These are phyloP conservation scores for Trametes maxima DNA, from an alignment of 768 basidiomycete species.

Conservation along the genomic window DNA sequence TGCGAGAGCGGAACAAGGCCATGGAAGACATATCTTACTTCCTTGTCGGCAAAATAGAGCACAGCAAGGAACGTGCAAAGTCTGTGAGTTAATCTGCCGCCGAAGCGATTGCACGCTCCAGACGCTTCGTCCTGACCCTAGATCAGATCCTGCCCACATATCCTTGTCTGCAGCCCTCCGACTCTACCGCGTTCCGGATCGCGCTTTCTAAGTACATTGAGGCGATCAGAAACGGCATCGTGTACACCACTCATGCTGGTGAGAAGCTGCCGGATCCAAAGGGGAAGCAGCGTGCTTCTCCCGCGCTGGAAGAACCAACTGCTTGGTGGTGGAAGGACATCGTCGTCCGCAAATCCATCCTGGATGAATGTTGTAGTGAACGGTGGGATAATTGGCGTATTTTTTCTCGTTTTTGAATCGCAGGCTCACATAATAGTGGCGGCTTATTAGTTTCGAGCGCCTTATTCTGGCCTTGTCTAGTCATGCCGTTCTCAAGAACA, in stretches of 20 bases:
- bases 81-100: slow-evolving; percentile 24
- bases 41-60: slow-evolving; percentile 48
- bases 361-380: slow-evolving; percentile 57
- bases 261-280: slow-evolving; percentile 23
- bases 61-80: slow-evolving; percentile 33
- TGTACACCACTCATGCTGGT: slow-evolving; percentile 34
- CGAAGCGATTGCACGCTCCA: not conserved
- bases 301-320: not conserved
- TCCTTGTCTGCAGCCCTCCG: slow-evolving; percentile 55
- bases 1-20: slow-evolving; percentile 51
- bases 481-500: slow-evolving; percentile 45
- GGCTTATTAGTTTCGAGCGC: slow-evolving; percentile 48
- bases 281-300: slow-evolving; percentile 12
- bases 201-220: slow-evolving; percentile 56
- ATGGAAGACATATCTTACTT: slow-evolving; percentile 58
- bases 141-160: slow-evolving; percentile 50
- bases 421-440: slow-evolving; percentile 2
- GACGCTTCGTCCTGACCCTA: not conserved
- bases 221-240: slow-evolving; percentile 41
- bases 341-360: slow-evolving; percentile 53
- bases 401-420: not conserved
- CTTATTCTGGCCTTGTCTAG: slow-evolving; percentile 54
- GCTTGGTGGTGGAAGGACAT: slow-evolving; percentile 62
- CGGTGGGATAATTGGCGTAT: slow-evolving; percentile 39
- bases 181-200: slow-evolving; percentile 52